Evolutionary conservation across 2,329 filamentous ascomycete genomes (phyloP).

Genomic region (Diaporthe caulivora): DNA sequence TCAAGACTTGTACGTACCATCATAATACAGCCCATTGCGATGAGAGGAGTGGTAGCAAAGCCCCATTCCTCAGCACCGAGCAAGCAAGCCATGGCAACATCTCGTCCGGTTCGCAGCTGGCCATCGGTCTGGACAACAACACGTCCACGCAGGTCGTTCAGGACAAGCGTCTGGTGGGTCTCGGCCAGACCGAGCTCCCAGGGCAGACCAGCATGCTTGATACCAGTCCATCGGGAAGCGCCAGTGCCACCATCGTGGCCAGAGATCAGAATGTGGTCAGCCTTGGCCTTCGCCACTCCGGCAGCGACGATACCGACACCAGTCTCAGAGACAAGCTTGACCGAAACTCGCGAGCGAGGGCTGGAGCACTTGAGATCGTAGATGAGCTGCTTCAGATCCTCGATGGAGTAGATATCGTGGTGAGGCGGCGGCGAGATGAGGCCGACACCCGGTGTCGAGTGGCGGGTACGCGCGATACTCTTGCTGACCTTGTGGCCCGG

Average conservation of each 20-base stretch:
- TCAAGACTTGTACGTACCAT: conserved; percentile 63
- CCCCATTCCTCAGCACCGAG: conserved; percentile 99
- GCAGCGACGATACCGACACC: conserved; percentile 98
- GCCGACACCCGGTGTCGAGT: conserved; percentile 96
- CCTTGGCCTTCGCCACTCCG: conserved; percentile 97
- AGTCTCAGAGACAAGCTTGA: conserved; percentile 97
- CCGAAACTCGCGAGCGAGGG: conserved; percentile 90
- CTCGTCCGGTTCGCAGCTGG: conserved; percentile 90
- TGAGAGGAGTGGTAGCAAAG: conserved; percentile 93
- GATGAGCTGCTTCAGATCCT: conserved; percentile 97
- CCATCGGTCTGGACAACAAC: conserved; percentile 97
- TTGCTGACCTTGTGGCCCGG: conserved; percentile 97
- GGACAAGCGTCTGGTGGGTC: conserved; percentile 94
- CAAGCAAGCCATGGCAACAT: conserved; percentile 93
- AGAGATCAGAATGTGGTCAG: conserved; percentile 95
- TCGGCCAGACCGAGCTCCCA: conserved; percentile 98
- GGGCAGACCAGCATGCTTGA: conserved; percentile 96
- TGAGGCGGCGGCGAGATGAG: conserved; percentile 96
- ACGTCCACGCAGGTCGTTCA: conserved; percentile 95
- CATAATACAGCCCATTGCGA: conserved; percentile 97
- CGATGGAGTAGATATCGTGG: conserved; percentile 98
- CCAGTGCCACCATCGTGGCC: conserved; percentile 97
- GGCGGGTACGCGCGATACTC: conserved; percentile 92
- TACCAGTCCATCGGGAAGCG: conserved; percentile 97
- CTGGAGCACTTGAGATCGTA: conserved; percentile 98